Evolutionary conservation across 495 filamentous ascomycete species (phyloP), one percentile per base, ranked within the genome.

Genomic region (Hypoxylon cercidicola): DNA sequence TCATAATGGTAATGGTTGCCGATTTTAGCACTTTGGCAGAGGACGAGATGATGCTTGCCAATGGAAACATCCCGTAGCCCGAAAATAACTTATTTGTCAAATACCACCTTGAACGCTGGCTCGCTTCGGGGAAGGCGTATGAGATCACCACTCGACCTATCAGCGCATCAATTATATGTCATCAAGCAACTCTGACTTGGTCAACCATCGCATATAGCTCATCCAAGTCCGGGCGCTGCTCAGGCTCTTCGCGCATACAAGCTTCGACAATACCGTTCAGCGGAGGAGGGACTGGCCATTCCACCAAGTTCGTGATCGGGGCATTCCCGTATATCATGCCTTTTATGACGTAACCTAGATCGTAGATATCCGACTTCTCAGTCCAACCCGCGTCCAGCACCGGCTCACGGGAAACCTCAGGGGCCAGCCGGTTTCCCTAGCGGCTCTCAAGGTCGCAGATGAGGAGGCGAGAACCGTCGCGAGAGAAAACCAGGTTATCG

Each of bases 391-490:
- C 28, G 18, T 68, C 62, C 1, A 46, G 20, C 63, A 67, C 21
- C 3, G 12, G 23, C 16, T 54, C 9, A 11, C 32, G 34, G 34
- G 53, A 10, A 13, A 68, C 21, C 37, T 68, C 65, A 21, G 65
- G 65, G 12, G 65, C 54, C 11, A 13, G 15, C 1, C 67, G 41
- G 15, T 68, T 41, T 39, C 72, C 72, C 70, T 70, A 74, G 1
- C 70, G 67, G 43, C 72, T 64, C 58, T 74, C 72, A 7, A 74
- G 64, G 32, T 74, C 72, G 52, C 62, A 69, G 46, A 73, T 50
- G 7, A 69, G 37, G 25, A 73, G 37, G 12, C 67, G 55, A 11
- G 19, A 11, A 11, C 52, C 57, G 51, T 71, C 68, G 8, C 52
- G 1, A 4, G 64, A 51, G 34, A 74, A 74, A 25, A 74, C 37